These are phyloP conservation scores for Hyphopichia wangnamkhiaoensis DNA, from an alignment of 1,139 yeast species.

Conservation along the genomic window DNA sequence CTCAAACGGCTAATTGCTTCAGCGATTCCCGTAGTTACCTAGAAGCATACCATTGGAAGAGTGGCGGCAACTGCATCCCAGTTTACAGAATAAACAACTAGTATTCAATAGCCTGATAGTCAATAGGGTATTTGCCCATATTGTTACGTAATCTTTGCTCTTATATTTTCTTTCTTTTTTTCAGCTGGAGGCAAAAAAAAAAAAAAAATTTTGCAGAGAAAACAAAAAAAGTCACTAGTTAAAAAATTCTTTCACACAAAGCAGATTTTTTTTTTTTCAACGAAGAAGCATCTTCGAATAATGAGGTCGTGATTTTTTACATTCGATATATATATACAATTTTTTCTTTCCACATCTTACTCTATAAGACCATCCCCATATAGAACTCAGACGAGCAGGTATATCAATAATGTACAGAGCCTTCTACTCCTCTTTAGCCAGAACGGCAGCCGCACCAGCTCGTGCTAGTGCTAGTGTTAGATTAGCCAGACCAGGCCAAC, in stretches of 20 bases:
- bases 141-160: background rate
- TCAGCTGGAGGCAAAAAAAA: background rate
- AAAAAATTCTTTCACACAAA: background rate
- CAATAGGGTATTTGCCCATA: too few relatives aligned
- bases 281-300: slow-evolving; percentile 1
- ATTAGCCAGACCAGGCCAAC: slow-evolving; percentile 3
- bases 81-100: too few relatives aligned
- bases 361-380: background rate
- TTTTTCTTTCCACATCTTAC: background rate
- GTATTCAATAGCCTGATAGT: too few relatives aligned
- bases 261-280: background rate
- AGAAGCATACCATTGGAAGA: too few relatives aligned
- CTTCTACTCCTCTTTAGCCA: slow-evolving; percentile 2
- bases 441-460: slow-evolving; percentile 5
- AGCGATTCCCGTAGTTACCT: too few relatives aligned
- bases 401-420: slow-evolving; percentile 3
- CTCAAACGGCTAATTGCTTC: too few relatives aligned
- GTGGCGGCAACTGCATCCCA: too few relatives aligned
- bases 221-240: too few relatives aligned
- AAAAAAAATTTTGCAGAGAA: background rate
- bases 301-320: background rate
- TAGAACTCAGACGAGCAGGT: background rate
- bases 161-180: background rate
- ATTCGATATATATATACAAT: background rate
- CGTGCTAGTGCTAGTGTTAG: slow-evolving; percentile 2